Percentiles rank a stretch among this genome's conserved stretches.
Conservation (phyloP, 768 basidiomycete genomes). For the Multifurca ochricompacta region DNA sequence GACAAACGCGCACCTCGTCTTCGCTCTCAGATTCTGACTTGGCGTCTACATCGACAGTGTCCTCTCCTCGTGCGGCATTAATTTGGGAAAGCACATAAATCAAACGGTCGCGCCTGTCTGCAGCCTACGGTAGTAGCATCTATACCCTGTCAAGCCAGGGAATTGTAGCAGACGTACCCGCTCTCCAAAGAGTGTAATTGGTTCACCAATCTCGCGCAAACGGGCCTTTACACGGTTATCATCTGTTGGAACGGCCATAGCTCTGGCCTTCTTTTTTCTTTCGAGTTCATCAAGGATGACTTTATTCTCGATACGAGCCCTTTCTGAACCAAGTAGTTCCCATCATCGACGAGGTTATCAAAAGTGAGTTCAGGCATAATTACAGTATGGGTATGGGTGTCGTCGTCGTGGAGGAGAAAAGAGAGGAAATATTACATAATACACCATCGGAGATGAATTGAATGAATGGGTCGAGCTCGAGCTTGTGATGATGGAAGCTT, state of each 20-base stretch:
- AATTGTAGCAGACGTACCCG: constrained; percentile 52
- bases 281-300: constrained; percentile 94
- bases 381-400: constrained; percentile 30
- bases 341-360: constrained; percentile 73
- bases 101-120: constrained; percentile 91
- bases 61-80: constrained; percentile 78
- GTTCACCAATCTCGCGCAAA: constrained; percentile 89
- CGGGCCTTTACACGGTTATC: constrained; percentile 87
- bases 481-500: too few species aligned
- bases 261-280: constrained; percentile 90
- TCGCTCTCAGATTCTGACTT: constrained; percentile 63
- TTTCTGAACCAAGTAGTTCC: constrained; percentile 63
- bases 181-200: constrained; percentile 96
- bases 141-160: constrained; percentile 14
- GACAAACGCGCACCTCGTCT: constrained; percentile 51
- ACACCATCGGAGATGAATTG: not conserved
- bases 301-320: constrained; percentile 73
- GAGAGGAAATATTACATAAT: constrained; percentile 5
- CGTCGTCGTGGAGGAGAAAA: not conserved
- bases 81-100: constrained; percentile 94
- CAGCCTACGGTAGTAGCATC: constrained; percentile 50
- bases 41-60: constrained; percentile 66
- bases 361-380: constrained; percentile 69
- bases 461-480: too few species aligned
- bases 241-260: constrained; percentile 93